phyloP scores from a whole-genome alignment of 164 flowering plant genomes.

The Dillenia suffruticosa region DNA sequence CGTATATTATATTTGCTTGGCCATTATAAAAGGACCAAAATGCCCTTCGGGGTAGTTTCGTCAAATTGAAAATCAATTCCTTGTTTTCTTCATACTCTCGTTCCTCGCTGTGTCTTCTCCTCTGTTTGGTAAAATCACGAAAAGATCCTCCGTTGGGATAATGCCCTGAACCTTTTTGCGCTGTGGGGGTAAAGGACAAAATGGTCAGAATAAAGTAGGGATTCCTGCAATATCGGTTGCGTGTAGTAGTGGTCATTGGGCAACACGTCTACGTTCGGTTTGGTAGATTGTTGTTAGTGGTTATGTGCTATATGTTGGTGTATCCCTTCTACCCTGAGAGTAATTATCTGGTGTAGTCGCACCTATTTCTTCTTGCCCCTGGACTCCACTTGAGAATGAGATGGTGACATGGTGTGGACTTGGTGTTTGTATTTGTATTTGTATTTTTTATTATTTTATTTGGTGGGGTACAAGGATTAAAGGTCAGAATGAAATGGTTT shows the following conservation, averaged over 20 bases:
- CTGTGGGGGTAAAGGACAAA: slow-evolving; percentile 7
- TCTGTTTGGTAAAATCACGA: background rate
- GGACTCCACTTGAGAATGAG: too few species aligned
- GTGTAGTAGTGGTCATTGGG: slow-evolving; percentile 39
- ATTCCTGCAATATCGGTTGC: slow-evolving; percentile 26
- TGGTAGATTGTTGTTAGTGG: slow-evolving; percentile 9
- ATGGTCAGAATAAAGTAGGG: background rate
- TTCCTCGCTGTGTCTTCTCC: background rate
- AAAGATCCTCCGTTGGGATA: too few species aligned
- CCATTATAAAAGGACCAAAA: slow-evolving; percentile 13
- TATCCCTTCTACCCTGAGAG: background rate
- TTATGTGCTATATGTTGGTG: slow-evolving; percentile 7
- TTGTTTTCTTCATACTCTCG: background rate
- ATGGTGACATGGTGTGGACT: too few species aligned
- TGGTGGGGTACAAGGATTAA: too few species aligned
- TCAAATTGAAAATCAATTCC: background rate
- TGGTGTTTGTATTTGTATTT: too few species aligned
- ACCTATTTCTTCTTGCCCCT: too few species aligned
- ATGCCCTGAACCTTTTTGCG: too few species aligned
- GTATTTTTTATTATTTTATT: too few species aligned
- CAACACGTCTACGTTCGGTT: slow-evolving; percentile 8
- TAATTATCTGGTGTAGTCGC: background rate
- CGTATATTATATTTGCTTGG: background rate
- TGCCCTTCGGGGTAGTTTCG: slow-evolving; percentile 23
- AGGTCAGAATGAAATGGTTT: too few species aligned